Evolutionary conservation across 768 basidiomycete species (phyloP).

Genomic region (Leccinum subtestaceum): DNA sequence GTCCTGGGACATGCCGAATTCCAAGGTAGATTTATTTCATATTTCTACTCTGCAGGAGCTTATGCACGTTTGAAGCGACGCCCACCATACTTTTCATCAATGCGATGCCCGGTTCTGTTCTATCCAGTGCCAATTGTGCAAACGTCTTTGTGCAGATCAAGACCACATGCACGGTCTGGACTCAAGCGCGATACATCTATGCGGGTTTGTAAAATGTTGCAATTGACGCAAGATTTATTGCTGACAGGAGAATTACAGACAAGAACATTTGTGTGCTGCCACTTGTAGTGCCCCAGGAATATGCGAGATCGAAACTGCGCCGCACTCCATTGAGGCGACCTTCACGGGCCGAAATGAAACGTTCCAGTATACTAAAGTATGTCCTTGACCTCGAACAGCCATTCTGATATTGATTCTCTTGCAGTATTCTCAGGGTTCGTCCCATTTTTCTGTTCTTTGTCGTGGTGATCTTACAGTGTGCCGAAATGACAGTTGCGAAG

Average conservation of each 20-base stretch:
- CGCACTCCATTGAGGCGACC: slow-evolving; percentile 58
- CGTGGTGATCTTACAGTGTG: too few relatives aligned
- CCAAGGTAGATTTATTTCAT: slow-evolving; percentile 34
- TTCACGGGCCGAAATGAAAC: slow-evolving; percentile 49
- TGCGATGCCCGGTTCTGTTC: slow-evolving; percentile 57
- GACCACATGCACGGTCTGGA: slow-evolving; percentile 55
- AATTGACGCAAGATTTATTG: neutral
- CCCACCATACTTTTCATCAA: slow-evolving; percentile 43
- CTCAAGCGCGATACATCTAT: slow-evolving; percentile 44
- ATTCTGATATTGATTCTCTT: slow-evolving; percentile 1
- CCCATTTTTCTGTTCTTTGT: too few relatives aligned
- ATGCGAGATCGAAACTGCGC: slow-evolving; percentile 57
- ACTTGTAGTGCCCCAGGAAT: slow-evolving; percentile 20
- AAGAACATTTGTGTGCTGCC: slow-evolving; percentile 47
- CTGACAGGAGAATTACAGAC: slow-evolving; percentile 32
- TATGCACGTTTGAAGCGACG: slow-evolving; percentile 35
- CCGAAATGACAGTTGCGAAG: too few relatives aligned
- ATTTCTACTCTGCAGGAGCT: neutral
- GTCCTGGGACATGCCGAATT: slow-evolving; percentile 41
- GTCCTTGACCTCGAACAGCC: neutral
- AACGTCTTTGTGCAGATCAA: slow-evolving; percentile 5
- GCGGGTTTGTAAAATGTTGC: slow-evolving; percentile 41
- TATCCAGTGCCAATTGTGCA: slow-evolving; percentile 50
- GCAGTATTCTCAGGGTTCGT: too few relatives aligned
- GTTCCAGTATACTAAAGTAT: slow-evolving; percentile 38